These are phyloP conservation scores for Candida sp. DNA, from an alignment of 1,139 yeast genomes.

Conservation along the genomic window DNA sequence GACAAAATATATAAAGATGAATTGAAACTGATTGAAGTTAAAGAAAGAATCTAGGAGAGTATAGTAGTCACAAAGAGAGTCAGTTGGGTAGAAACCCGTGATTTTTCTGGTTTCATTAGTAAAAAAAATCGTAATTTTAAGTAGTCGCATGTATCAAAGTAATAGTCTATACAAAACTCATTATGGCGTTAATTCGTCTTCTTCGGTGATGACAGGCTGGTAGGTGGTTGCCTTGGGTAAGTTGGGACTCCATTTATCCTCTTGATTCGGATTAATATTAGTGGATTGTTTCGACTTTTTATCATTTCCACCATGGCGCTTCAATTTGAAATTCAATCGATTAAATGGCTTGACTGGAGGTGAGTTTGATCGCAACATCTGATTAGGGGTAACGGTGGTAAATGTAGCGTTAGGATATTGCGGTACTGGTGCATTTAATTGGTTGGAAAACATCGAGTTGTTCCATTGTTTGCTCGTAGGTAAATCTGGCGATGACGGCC, in stretches of 20 bases:
- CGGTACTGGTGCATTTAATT: conserved; percentile 7
- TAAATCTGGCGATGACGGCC: conserved; percentile 19
- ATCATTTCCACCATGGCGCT: not conserved
- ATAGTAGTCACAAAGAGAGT: too few species aligned
- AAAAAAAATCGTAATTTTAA: too few species aligned
- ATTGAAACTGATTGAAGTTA: not conserved
- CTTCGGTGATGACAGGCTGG: conserved; percentile 24
- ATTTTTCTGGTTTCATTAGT: too few species aligned
- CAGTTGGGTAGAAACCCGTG: too few species aligned
- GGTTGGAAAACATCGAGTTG: conserved; percentile 4
- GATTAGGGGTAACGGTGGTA: not conserved
- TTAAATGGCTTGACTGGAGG: conserved; percentile 10
- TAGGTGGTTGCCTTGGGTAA: conserved; percentile 11
- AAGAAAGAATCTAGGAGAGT: too few species aligned
- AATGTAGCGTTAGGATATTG: not conserved
- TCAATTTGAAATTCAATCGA: conserved; percentile 1
- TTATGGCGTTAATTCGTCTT: conserved; percentile 15
- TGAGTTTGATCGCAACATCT: conserved; percentile 3
- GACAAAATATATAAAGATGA: not conserved
- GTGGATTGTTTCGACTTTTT: not conserved
- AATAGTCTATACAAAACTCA: not conserved
- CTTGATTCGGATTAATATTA: not conserved
- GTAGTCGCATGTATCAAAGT: too few species aligned
- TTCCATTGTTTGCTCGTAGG: conserved; percentile 14
- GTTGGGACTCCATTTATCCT: not conserved